A percentile compares a stretch with the other conserved stretches of the same genome.
Evolutionary conservation across 306 rosid genomes (phyloP).

Genomic region (Phaseolus lunatus): DNA sequence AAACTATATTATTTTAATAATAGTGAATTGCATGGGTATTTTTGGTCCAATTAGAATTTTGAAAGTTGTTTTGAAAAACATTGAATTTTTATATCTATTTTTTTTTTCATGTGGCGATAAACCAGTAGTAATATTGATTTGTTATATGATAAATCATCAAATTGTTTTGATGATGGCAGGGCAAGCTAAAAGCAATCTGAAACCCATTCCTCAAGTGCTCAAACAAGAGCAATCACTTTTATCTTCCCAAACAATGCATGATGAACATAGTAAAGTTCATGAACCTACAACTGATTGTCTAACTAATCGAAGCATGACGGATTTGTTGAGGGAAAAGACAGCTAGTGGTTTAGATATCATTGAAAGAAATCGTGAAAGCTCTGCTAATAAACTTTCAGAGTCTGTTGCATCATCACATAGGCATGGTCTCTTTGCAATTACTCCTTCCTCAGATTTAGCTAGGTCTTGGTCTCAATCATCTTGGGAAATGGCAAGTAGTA

Average conservation of each 20-base stretch:
- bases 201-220: conserved; percentile 54
- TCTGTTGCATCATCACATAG: conserved; percentile 56
- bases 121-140: conserved; percentile 6
- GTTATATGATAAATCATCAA: conserved; percentile 33
- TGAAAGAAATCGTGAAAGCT: conserved; percentile 58
- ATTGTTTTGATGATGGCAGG: conserved; percentile 59
- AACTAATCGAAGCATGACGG: conserved; percentile 55
- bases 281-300: conserved; percentile 56
- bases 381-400: conserved; percentile 54
- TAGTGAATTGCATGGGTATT: neutral
- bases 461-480: conserved; percentile 72
- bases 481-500: conserved; percentile 62
- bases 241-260: conserved; percentile 59
- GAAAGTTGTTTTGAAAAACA: conserved; percentile 15
- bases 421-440: conserved; percentile 50
- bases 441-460: conserved; percentile 61
- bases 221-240: conserved; percentile 58
- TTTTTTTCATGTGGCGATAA: neutral
- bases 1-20: neutral
- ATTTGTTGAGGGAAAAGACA: conserved; percentile 60
- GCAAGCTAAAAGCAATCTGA: conserved; percentile 56
- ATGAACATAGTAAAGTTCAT: conserved; percentile 50
- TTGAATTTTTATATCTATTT: neutral
- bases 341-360: conserved; percentile 55
- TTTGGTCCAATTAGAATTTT: conserved; percentile 14